Conservation (phyloP, 257 asterid genomes). For the Lycium ferocissimum region DNA sequence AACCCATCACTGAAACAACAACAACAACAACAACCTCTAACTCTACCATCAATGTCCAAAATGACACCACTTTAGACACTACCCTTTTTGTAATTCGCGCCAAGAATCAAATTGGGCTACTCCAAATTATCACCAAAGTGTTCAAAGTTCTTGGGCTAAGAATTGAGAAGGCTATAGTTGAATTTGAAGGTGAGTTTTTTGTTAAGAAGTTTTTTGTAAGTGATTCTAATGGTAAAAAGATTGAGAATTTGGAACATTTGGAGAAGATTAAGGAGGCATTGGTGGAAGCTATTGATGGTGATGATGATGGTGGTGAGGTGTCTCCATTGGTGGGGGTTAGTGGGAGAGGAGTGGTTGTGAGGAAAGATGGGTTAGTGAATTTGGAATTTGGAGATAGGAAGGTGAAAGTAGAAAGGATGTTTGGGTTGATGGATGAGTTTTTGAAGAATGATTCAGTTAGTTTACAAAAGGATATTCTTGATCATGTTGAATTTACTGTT, state of each 20-base stretch:
- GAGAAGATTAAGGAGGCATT: conserved; percentile 50
- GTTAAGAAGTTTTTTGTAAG: conserved; percentile 46
- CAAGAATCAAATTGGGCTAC: conserved; percentile 51
- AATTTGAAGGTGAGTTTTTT: conserved; percentile 51
- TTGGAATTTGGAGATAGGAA: too few species aligned
- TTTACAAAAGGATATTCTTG: conserved; percentile 55
- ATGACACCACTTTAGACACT: conserved; percentile 44
- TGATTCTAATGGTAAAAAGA: conserved; percentile 45
- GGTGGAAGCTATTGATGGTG: conserved; percentile 47
- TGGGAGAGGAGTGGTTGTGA: conserved; percentile 56
- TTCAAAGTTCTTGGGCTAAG: conserved; percentile 50
- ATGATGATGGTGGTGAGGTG: conserved; percentile 18
- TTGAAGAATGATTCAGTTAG: conserved; percentile 52
- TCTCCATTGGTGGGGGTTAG: conserved; percentile 33
- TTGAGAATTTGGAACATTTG: conserved; percentile 43
- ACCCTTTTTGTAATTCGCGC: conserved; percentile 48
- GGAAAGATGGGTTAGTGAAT: conserved; percentile 51
- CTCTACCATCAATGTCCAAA: conserved; percentile 36
- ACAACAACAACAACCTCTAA: neutral
- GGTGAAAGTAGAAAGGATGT: conserved; percentile 51
- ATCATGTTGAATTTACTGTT: conserved; percentile 59
- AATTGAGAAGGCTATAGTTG: conserved; percentile 48
- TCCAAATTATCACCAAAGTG: conserved; percentile 52
- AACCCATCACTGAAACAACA: conserved; percentile 28
- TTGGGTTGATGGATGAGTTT: conserved; percentile 53